Percentiles rank a stretch among this genome's conserved stretches.
These are phyloP conservation scores for Pleurotus giganteus DNA, from an alignment of 768 basidiomycete species.

Conservation along the genomic window DNA sequence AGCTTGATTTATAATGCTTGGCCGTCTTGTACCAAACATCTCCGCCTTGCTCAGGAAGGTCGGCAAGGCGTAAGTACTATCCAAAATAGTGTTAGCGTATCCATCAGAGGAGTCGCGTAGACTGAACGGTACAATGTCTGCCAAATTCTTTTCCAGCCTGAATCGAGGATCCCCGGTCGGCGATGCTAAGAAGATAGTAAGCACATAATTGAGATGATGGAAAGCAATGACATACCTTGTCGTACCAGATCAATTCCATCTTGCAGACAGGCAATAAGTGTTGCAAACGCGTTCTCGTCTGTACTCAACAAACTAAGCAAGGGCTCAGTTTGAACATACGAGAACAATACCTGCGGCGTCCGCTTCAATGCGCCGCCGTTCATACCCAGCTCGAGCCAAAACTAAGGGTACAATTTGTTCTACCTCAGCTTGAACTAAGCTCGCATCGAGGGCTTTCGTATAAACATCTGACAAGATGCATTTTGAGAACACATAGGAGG, in stretches of 20 bases:
- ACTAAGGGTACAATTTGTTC: conserved; percentile 66
- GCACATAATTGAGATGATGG: not conserved
- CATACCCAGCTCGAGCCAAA: conserved; percentile 63
- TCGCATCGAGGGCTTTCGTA: conserved; percentile 51
- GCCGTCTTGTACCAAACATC: conserved; percentile 64
- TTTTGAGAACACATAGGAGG: not conserved
- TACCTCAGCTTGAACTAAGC: conserved; percentile 52
- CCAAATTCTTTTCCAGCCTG: conserved; percentile 81
- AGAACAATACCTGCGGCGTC: conserved; percentile 36
- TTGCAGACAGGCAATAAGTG: conserved; percentile 56
- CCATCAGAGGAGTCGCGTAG: conserved; percentile 29
- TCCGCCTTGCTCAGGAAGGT: conserved; percentile 53
- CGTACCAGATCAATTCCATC: conserved; percentile 62
- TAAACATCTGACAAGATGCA: conserved; percentile 45
- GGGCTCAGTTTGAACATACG: conserved; percentile 1
- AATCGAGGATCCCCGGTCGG: conserved; percentile 72
- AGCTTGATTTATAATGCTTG: conserved; percentile 68
- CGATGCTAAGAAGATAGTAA: conserved; percentile 39
- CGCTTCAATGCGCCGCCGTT: conserved; percentile 52
- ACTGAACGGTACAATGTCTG: conserved; percentile 74
- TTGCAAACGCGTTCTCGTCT: conserved; percentile 50
- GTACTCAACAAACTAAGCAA: not conserved
- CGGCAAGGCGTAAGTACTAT: conserved; percentile 48
- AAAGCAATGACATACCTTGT: conserved; percentile 39
- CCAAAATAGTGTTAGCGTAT: not conserved